Conservation (phyloP, 176 grass and related monocot species). For the Musa acuminata region DNA sequence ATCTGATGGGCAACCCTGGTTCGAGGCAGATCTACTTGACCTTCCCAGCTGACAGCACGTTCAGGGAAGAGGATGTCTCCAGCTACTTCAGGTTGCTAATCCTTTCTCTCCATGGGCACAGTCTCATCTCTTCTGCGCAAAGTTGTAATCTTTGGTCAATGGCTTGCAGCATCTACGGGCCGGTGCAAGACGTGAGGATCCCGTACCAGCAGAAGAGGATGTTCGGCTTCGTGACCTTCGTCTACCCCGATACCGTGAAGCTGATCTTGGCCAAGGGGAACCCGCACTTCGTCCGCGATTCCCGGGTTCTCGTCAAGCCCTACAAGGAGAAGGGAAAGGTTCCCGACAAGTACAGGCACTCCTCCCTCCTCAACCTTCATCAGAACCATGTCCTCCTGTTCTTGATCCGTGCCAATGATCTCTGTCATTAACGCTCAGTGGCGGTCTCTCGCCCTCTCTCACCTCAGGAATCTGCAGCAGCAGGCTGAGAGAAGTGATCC, state of each 20-base stretch:
- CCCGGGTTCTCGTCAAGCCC: conserved; percentile 78
- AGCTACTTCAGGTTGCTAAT: conserved; percentile 80
- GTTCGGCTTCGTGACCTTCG: conserved; percentile 98
- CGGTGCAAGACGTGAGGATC: conserved; percentile 89
- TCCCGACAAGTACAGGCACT: conserved; percentile 77
- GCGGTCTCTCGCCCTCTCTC: not conserved
- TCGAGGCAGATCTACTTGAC: conserved; percentile 99
- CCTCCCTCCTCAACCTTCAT: conserved; percentile 11
- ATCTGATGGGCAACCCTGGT: conserved; percentile 69
- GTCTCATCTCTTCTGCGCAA: not conserved
- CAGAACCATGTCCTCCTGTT: not conserved
- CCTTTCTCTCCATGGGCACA: too few species aligned
- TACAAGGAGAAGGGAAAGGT: conserved; percentile 99
- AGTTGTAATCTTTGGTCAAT: too few species aligned
- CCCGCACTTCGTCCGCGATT: conserved; percentile 91
- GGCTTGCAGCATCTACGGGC: conserved; percentile 75
- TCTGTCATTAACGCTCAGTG: not conserved
- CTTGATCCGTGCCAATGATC: not conserved
- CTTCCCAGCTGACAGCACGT: conserved; percentile 98
- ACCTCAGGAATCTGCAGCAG: conserved; percentile 48
- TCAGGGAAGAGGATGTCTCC: conserved; percentile 96
- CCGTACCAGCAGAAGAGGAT: conserved; percentile 99
- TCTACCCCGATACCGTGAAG: conserved; percentile 89
- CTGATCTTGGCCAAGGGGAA: conserved; percentile 90
- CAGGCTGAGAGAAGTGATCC: conserved; percentile 3